Evolutionary conservation across 192 early-diverging fungal species (phyloP).

Genomic region (Umbelopsis isabellina): DNA sequence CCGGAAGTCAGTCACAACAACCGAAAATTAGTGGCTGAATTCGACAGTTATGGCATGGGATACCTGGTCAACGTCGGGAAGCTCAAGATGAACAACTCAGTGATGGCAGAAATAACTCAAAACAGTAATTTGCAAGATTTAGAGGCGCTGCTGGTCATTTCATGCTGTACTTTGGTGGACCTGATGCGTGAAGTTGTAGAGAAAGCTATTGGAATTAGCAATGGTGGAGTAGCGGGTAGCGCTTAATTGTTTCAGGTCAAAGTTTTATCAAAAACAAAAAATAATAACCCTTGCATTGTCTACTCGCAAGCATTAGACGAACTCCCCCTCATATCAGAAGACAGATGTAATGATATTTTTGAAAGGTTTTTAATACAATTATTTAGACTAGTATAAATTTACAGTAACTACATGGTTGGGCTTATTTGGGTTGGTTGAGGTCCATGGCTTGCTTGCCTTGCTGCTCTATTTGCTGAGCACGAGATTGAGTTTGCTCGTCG

Average conservation of each 20-base stretch:
- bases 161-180: conserved; percentile 36
- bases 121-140: conserved; percentile 13
- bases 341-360: too few species aligned
- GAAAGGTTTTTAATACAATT: too few species aligned
- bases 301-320: too few species aligned
- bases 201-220: conserved; percentile 28
- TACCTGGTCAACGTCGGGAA: conserved; percentile 36
- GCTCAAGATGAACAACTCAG: conserved; percentile 26
- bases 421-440: conserved; percentile 3
- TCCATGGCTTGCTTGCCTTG: conserved; percentile 3
- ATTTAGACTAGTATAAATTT: too few species aligned
- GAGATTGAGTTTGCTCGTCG: not conserved
- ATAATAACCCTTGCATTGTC: not conserved
- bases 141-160: conserved; percentile 25
- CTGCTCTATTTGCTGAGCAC: not conserved
- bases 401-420: too few species aligned
- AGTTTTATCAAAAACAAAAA: not conserved
- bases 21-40: conserved; percentile 32
- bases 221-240: conserved; percentile 29
- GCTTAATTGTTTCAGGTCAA: not conserved
- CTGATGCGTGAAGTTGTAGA: conserved; percentile 36
- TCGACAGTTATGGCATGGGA: conserved; percentile 42
- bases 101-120: conserved; percentile 11
- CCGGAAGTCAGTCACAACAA: conserved; percentile 3
- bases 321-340: too few species aligned